Conservation (phyloP, 768 basidiomycete genomes). For the Leccinum ochraceum region DNA sequence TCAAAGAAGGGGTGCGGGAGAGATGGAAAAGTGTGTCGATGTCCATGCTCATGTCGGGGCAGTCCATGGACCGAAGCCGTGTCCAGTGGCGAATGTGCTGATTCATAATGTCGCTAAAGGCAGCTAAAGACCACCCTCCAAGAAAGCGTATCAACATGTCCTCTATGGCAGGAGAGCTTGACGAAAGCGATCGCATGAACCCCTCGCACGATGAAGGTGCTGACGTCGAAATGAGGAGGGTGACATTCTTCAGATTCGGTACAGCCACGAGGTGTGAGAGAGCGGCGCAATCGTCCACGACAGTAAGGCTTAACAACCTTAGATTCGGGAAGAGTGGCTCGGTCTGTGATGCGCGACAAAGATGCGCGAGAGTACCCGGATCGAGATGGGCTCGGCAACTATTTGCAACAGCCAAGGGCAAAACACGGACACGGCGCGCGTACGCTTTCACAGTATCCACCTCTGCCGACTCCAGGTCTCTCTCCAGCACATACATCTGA, state of each 20-base stretch:
- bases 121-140: too few relatives aligned
- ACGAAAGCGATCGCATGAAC: background rate
- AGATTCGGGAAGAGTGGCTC: slow-evolving; percentile 2
- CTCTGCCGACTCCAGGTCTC: background rate
- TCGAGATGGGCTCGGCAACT: too few relatives aligned
- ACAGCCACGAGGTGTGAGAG: background rate
- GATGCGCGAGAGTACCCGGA: too few relatives aligned
- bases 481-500: background rate
- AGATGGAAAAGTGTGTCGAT: background rate
- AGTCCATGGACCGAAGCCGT: background rate
- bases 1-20: background rate
- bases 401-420: background rate
- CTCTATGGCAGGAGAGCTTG: background rate
- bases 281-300: background rate
- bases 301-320: background rate
- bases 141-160: background rate
- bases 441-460: background rate
- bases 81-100: background rate
- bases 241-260: background rate
- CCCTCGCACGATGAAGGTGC: background rate
- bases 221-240: background rate
- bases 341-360: background rate
- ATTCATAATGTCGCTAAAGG: background rate
- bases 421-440: background rate
- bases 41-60: background rate